Evolutionary conservation across 148 eudicot genomes (phyloP).

Genomic region (Beta vulgaris): DNA sequence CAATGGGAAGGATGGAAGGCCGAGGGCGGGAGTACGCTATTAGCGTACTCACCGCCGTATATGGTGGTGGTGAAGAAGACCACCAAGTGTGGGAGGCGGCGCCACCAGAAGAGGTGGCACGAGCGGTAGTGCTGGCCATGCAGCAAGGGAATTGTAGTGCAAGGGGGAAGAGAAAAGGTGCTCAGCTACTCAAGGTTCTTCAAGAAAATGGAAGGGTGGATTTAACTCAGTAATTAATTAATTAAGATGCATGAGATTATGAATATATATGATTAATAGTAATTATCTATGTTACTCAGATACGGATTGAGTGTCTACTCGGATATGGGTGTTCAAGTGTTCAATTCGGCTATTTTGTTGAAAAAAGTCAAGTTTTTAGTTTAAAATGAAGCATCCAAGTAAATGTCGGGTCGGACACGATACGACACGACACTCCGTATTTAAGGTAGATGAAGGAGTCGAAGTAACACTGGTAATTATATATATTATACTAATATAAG

Average conservation of each 20-base stretch:
- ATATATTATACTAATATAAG: too few species aligned
- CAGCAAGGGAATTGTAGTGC: conserved; percentile 78
- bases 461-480: too few species aligned
- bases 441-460: too few species aligned
- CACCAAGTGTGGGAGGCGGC: conserved; percentile 41
- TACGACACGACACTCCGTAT: too few species aligned
- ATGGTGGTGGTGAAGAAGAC: conserved; percentile 31
- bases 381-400: too few species aligned
- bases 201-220: conserved; percentile 54
- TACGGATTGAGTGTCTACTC: too few species aligned
- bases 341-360: too few species aligned
- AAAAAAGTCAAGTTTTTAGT: too few species aligned
- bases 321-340: too few species aligned
- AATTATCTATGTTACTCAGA: too few species aligned
- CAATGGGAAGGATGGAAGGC: conserved; percentile 76
- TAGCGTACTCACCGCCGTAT: conserved; percentile 63
- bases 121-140: conserved; percentile 83
- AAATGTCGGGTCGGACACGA: too few species aligned
- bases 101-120: conserved; percentile 82
- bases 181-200: conserved; percentile 64
- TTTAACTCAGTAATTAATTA: conserved; percentile 31
- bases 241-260: not conserved
- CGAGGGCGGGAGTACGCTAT: conserved; percentile 79
- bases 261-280: too few species aligned
- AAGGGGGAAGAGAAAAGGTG: conserved; percentile 79